Evolutionary conservation across 176 grass and related monocot species (phyloP).

Genomic region (Pontederia paniculata): DNA sequence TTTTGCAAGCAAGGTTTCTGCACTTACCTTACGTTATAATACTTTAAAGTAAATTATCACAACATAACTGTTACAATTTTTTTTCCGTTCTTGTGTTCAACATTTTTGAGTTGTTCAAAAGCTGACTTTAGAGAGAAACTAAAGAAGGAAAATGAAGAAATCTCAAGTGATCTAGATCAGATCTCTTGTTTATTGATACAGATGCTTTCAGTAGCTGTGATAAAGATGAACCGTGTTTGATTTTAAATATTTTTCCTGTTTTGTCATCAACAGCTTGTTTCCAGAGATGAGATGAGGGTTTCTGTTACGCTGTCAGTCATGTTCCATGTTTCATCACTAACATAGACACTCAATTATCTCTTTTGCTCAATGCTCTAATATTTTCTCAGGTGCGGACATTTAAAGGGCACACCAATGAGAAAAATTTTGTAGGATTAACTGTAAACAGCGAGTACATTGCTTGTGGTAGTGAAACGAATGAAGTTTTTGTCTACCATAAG

Average conservation of each 20-base stretch:
- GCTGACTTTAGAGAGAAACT: too few relatives aligned
- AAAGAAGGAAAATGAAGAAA: too few relatives aligned
- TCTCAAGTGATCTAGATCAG: too few relatives aligned
- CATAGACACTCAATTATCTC: not conserved
- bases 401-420: constrained; percentile 98
- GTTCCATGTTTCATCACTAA: constrained; percentile 2
- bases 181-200: too few relatives aligned
- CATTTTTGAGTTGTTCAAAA: too few relatives aligned
- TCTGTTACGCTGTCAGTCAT: not conserved
- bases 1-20: not conserved
- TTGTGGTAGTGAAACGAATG: constrained; percentile 98
- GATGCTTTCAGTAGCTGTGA: too few relatives aligned
- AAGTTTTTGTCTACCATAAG: constrained; percentile 97
- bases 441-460: constrained; percentile 89
- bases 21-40: not conserved
- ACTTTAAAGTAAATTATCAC: not conserved
- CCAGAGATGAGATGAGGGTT: too few relatives aligned
- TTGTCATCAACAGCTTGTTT: too few relatives aligned
- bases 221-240: too few relatives aligned
- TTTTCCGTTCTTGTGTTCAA: too few relatives aligned
- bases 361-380: constrained; percentile 16
- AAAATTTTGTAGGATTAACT: constrained; percentile 91
- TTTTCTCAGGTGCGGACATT: constrained; percentile 77
- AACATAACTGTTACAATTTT: not conserved
- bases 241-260: too few relatives aligned